Base-by-base conservation (phyloP, 2,329 filamentous ascomycete species). In the Colletotrichum cordylinicola region DNA sequence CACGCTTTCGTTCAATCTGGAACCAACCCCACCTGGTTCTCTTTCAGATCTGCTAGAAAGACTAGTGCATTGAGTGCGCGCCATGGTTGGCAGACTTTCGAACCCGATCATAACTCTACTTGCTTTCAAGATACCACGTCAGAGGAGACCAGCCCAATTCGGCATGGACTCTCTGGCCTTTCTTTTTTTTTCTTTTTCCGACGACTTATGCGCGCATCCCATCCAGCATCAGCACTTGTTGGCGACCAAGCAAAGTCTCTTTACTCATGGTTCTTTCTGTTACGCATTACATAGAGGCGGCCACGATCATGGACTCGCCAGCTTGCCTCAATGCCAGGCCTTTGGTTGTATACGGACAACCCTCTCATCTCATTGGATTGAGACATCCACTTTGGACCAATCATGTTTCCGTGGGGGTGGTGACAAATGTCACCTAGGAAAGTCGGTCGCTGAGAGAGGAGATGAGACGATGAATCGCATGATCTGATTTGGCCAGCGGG, bases 101-200 rank as follows among this genome's bases (percentile, higher is more conserved):
- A 62, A 55, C 64, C 43, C 60, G 29, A 73, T 64, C 73, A 75
- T 64, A 73, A 75, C 73, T 65, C 73, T 75, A 67, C 69, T 73
- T 75, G 70, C 73, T 75, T 75, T 75, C 70, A 75, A 75, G 73
- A 75, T 75, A 75, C 73, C 73, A 75, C 70, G 64, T 68, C 70
- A 43, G 73, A 67, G 56, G 62, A 70, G 31, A 35, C 65, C 64
- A 65, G 58, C 37, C 70, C 27, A 33, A 64, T 72, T 68, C 27
- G 64, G 70, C 64, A 72, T 67, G 64, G 70, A 58, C 70, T 48
- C 56, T 73, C 43, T 35, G 70, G 48, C 73, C 43, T 75, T 75
- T 67, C 61, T 73, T 68, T 65, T 48, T 43, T 75, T 43, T 75
- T 69, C 37, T 74, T 74, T 65, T 75, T 48, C 43, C 21, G 43